Conservation (phyloP, 257 asterid genomes). For the Leptodermis oblonga region DNA sequence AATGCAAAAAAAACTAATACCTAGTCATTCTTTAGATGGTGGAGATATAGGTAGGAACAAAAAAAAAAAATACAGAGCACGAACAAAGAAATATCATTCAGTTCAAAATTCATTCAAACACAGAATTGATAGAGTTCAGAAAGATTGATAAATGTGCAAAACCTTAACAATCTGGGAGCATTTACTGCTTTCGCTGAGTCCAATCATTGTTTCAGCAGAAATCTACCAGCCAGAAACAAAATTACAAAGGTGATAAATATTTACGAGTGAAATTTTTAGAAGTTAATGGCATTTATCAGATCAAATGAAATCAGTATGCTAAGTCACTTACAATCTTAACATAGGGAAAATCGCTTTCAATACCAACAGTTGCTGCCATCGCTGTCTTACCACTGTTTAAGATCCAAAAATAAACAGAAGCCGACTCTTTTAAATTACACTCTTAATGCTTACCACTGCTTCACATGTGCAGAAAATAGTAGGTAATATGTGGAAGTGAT, state of each 20-base stretch:
- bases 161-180: constrained; percentile 95
- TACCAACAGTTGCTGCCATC: constrained; percentile 90
- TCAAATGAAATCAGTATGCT: neutral
- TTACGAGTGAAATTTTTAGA: constrained; percentile 12
- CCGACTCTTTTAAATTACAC: neutral
- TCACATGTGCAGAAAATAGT: neutral
- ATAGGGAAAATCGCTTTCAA: constrained; percentile 88
- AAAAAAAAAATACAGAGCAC: neutral
- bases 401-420: constrained; percentile 9
- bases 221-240: constrained; percentile 46
- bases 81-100: neutral
- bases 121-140: neutral
- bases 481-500: constrained; percentile 3
- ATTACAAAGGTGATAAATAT: constrained; percentile 8
- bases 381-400: constrained; percentile 93
- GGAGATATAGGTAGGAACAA: neutral
- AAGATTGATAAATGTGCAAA: constrained; percentile 15
- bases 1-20: neutral
- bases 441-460: neutral
- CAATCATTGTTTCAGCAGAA: constrained; percentile 97
- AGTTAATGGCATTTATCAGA: constrained; percentile 10
- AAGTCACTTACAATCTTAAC: constrained; percentile 86
- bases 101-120: neutral
- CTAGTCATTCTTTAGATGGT: neutral
- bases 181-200: constrained; percentile 92